Percentiles rank a stretch among this genome's conserved stretches.
These are phyloP conservation scores for Piper longum DNA, from an alignment of 164 flowering plant species.

Conservation along the genomic window DNA sequence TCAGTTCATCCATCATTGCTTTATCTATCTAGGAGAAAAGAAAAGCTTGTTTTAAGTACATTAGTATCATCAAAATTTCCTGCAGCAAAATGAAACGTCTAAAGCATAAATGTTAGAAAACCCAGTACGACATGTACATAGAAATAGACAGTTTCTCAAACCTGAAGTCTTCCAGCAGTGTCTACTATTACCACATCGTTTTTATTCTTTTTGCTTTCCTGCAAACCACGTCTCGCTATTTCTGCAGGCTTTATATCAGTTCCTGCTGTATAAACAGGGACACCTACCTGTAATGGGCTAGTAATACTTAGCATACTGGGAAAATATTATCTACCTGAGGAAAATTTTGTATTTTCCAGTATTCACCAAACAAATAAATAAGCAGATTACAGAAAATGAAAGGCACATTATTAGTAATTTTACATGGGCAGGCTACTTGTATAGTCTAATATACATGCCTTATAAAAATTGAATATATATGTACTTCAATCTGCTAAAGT, in stretches of 20 bases:
- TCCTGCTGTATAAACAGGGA: constrained; percentile 90
- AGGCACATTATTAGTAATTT: background rate
- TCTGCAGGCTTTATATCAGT: constrained; percentile 78
- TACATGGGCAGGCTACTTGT: background rate
- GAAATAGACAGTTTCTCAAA: constrained; percentile 10
- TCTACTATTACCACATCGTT: constrained; percentile 88
- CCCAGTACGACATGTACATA: background rate
- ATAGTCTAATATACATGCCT: background rate
- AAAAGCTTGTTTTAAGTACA: background rate
- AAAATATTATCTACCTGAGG: background rate
- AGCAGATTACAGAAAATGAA: background rate
- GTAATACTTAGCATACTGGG: background rate
- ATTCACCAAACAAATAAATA: background rate
- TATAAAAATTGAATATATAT: too few relatives aligned
- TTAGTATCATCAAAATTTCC: too few relatives aligned
- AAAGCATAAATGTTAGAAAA: background rate
- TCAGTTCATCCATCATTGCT: constrained; percentile 95
- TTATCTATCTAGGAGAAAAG: constrained; percentile 60
- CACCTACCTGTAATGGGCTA: constrained; percentile 60
- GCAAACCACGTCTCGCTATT: constrained; percentile 75
- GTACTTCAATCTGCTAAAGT: background rate
- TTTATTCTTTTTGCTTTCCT: constrained; percentile 71
- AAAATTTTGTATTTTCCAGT: background rate
- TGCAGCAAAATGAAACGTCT: background rate
- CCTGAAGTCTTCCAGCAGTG: constrained; percentile 99